Evolutionary conservation across 345 rosid species (phyloP), one percentile per base, ranked within the genome.

Genomic region (Brassica rapa): DNA sequence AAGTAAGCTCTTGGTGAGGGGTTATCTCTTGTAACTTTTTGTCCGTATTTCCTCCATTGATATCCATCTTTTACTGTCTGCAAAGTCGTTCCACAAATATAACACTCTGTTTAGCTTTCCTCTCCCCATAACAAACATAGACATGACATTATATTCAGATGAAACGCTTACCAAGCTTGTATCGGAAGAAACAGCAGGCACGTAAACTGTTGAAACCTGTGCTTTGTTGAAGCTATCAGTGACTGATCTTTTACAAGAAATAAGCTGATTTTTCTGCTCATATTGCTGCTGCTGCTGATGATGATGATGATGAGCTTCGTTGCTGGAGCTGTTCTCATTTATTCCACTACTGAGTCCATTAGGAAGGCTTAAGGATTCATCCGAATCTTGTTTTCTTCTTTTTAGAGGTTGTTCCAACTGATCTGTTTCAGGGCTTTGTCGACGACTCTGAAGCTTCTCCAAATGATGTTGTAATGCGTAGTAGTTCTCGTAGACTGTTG

Each of bases 1-100:
- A 85, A 95, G 85, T 95, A 95, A 74, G 99, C 99, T 70, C 99
- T 88, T 9, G 99, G 99, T 5, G 91, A 95, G 2, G 99, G 96
- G 80, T 95, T 95, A 64, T 95, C 97, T 82, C 93, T 89, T 12
- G 99, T 95, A 16, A 95, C 99, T 81, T 95, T 95, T 79, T 95
- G 99, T 12, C 99, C 99, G 35, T 95, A 95, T 80, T 95, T 95
- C 74, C 99, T 86, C 99, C 98, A 95, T 79, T 89, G 96, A 80
- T 86, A 91, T 56, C 98, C 98, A 86, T 95, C 99, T 65, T 82
- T 91, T 75, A 93, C 94, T 19, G 84, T 84, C 99, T 92, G 82
- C 74, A 21, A 74, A 21, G 4, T 2, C 2, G 27, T 27, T 27
- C 21, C 74, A 37, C 19, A 43, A n/a, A n/a, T n/a, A n/a, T n/a